Evolutionary conservation across 2,329 filamentous ascomycete species (phyloP).

Genomic region (Colletotrichum coccodes): DNA sequence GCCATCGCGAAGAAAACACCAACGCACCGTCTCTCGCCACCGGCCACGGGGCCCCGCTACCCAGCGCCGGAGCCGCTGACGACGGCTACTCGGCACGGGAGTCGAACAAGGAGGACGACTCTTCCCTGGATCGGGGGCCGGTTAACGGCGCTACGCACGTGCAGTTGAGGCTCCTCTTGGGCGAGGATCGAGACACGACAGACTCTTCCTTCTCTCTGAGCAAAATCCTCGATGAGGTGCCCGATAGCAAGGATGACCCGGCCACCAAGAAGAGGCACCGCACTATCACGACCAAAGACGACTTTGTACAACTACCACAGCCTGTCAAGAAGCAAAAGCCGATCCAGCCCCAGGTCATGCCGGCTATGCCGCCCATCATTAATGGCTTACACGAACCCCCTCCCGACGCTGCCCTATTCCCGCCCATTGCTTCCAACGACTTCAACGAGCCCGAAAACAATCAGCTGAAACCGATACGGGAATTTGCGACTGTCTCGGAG

Average conservation of each 20-base stretch:
- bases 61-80: conserved; percentile 16
- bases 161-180: conserved; percentile 53
- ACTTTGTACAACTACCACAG: conserved; percentile 72
- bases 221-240: conserved; percentile 57
- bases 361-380: conserved; percentile 71
- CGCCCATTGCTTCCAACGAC: conserved; percentile 68
- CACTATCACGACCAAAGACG: conserved; percentile 62
- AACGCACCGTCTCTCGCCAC: conserved; percentile 31
- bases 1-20: conserved; percentile 50
- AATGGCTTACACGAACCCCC: conserved; percentile 72
- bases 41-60: conserved; percentile 27
- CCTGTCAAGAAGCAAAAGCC: conserved; percentile 73
- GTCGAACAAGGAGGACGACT: conserved; percentile 24
- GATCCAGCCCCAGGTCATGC: conserved; percentile 56
- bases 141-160: conserved; percentile 21
- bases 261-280: conserved; percentile 66
- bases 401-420: conserved; percentile 69
- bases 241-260: conserved; percentile 55
- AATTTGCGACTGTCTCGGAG: conserved; percentile 49
- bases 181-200: conserved; percentile 45
- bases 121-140: neutral
- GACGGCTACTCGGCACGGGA: conserved; percentile 26
- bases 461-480: conserved; percentile 53
- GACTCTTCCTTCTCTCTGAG: conserved; percentile 56
- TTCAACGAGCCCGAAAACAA: conserved; percentile 61